Base-by-base conservation (phyloP, 2,329 filamentous ascomycete genomes). In the Capronia americana region DNA sequence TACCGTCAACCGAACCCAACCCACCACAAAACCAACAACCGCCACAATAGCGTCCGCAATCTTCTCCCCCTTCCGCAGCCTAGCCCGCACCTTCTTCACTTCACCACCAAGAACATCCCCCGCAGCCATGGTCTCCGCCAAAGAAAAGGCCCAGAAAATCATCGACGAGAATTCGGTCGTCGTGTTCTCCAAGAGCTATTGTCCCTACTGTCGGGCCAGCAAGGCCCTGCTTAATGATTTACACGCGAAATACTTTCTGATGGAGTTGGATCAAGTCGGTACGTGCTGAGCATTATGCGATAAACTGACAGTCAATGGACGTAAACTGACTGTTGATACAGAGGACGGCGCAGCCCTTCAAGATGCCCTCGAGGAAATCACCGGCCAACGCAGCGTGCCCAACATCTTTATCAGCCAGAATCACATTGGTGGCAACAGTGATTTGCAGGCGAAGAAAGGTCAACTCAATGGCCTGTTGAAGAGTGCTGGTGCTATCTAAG, bases 371-470 rank as follows among this genome's bases (percentile, higher is more conserved):
- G 79, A 87, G 73, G 86, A 94, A 70, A 87, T 98, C 74, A 92
- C 88, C 64, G 85, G 86, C 78, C 95, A 99, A 85, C 85, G 88
- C 75, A 94, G 92, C 74, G 95, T 99, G 5, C 95, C 95, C 75
- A 98, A 98, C 84, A 91, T 97, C 83, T 98, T 91, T 85, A 98
- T 99, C 81, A 83, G 82, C 74, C 83, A 93, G 83, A 83, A 96
- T 84, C 94, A 97, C 82, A 96, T 99, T 78, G 95, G 95, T 70
- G 95, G 95, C 73, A 98, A 98, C 87, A 96, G 92, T 26, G 94
- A 95, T 74, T 79, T 96, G 70, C 90, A 93, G 81, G 84, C 81
- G 61, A 87, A 85, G 80, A 87, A 86, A 79, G 71, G 68, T 12
- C 77, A 96, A 71, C 81, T 98, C 61, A 85, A 88, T 72, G 74